phyloP scores from a whole-genome alignment of 2,329 filamentous ascomycete genomes.

The Colletotrichum lupini region DNA sequence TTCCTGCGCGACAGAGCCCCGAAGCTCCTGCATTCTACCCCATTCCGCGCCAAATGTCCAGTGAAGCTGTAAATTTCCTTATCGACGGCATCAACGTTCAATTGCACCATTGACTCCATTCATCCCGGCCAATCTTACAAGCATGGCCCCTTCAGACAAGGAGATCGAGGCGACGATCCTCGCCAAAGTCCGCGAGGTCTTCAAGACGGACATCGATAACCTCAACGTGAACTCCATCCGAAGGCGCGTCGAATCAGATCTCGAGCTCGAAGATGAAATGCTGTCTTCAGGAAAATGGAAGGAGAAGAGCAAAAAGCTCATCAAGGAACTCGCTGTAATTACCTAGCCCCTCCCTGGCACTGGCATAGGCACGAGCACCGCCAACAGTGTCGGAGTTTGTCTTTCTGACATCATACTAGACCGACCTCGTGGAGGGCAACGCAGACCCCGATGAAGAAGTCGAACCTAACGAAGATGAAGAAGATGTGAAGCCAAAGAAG shows the following conservation, averaged over 20 bases:
- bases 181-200: conserved; percentile 59
- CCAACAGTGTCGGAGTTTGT: neutral
- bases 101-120: neutral
- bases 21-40: neutral
- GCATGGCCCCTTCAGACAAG: conserved; percentile 55
- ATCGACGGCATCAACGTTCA: neutral
- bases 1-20: conserved; percentile 8
- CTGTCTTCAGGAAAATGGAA: conserved; percentile 66
- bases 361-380: neutral
- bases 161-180: conserved; percentile 58
- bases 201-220: conserved; percentile 54
- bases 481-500: conserved; percentile 41
- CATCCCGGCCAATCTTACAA: neutral
- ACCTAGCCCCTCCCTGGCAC: neutral
- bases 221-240: conserved; percentile 70
- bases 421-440: conserved; percentile 9
- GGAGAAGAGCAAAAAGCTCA: conserved; percentile 66
- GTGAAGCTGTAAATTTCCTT: neutral
- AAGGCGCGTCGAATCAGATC: conserved; percentile 59
- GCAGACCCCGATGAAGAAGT: neutral
- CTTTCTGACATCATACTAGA: conserved; percentile 9
- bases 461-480: conserved; percentile 12
- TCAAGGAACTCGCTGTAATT: conserved; percentile 66
- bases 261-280: conserved; percentile 62
- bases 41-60: neutral